Conservation (phyloP, 345 rosid species). For the Corchorus capsularis region DNA sequence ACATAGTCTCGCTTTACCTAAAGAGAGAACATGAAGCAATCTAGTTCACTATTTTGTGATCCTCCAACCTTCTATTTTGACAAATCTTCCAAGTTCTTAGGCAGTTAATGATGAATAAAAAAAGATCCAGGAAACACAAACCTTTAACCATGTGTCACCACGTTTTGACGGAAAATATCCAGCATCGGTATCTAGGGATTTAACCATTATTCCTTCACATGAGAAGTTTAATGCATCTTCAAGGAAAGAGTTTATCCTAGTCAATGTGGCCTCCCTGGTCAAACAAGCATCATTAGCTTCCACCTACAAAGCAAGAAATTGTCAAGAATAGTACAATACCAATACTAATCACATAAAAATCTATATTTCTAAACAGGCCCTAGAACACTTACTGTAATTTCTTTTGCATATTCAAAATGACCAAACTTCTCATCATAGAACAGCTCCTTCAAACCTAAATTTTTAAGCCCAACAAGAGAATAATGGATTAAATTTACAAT, state of each 20-base stretch:
- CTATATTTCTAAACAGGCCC: background rate
- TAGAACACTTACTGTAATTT: conserved; percentile 57
- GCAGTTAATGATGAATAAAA: background rate
- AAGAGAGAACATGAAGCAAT: conserved; percentile 26
- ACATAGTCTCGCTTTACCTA: conserved; percentile 93
- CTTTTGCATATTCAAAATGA: conserved; percentile 65
- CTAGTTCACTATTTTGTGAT: background rate
- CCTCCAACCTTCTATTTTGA: background rate
- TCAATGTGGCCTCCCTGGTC: conserved; percentile 43
- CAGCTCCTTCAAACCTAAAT: conserved; percentile 61
- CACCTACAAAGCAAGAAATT: conserved; percentile 41
- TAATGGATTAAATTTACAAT: conserved; percentile 1
- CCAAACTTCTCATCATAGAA: conserved; percentile 65
- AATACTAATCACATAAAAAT: conserved; percentile 9
- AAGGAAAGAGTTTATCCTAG: conserved; percentile 59
- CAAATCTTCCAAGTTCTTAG: background rate
- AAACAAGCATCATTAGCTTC: conserved; percentile 57
- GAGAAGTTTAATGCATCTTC: conserved; percentile 69
- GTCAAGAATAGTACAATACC: background rate
- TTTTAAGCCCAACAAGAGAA: conserved; percentile 12
- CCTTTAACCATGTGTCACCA: conserved; percentile 90
- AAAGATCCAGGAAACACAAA: conserved; percentile 20
- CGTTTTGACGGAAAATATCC: conserved; percentile 86
- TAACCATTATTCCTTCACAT: conserved; percentile 89
- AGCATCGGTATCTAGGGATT: conserved; percentile 66